A percentile compares a stretch with the other conserved stretches of the same genome.
phyloP scores from a whole-genome alignment of 1,284 basidiomycete species.

The Spongispora temasekensis region DNA sequence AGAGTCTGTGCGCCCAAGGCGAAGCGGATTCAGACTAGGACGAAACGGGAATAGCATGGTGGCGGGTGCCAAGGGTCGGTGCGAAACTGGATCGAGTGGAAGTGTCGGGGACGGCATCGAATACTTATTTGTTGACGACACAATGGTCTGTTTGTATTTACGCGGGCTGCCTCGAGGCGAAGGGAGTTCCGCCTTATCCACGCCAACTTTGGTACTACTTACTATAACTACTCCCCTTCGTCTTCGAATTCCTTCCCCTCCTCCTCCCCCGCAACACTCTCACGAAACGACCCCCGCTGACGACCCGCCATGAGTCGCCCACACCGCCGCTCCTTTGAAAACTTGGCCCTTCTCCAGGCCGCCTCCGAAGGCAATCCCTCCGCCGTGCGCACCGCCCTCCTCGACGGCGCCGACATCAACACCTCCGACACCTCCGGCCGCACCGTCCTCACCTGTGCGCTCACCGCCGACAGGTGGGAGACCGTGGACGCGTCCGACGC shows the following conservation, averaged over 20 bases:
- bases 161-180: constrained; percentile 32
- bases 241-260: neutral
- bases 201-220: no score
- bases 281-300: constrained; percentile 30
- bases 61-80: constrained; percentile 11
- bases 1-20: no score
- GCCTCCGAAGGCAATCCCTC: constrained; percentile 57
- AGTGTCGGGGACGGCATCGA: neutral
- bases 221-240: constrained; percentile 19
- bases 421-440: constrained; percentile 57
- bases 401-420: constrained; percentile 66
- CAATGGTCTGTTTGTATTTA: no score
- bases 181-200: constrained; percentile 29
- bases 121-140: constrained; percentile 22
- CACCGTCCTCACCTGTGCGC: constrained; percentile 62
- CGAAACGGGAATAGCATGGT: constrained; percentile 14
- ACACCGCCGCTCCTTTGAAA: constrained; percentile 46
- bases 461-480: constrained; percentile 74
- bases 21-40: no score
- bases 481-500: constrained; percentile 66
- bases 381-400: constrained; percentile 53
- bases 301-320: constrained; percentile 39
- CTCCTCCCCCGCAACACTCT: neutral
- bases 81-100: no score
- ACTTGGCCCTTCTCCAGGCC: constrained; percentile 54